Conservation (phyloP, 805 yeast species). For the Metschnikowia aberdeeniae region DNA sequence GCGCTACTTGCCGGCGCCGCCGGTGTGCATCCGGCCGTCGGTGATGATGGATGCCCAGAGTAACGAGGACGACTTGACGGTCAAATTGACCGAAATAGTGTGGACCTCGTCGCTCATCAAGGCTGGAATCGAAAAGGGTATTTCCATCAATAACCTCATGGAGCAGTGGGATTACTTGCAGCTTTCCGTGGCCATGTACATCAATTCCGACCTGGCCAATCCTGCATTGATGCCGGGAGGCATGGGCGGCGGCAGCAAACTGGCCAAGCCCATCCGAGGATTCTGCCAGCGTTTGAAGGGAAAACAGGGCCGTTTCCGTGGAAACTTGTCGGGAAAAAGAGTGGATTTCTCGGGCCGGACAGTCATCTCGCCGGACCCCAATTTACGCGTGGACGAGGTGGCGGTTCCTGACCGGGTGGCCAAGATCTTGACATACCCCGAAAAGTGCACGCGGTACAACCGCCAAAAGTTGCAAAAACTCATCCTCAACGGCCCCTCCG, state of each 20-base stretch:
- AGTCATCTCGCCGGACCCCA: constrained; percentile 98
- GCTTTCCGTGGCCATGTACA: constrained; percentile 93
- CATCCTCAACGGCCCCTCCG: constrained; percentile 77
- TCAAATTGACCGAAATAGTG: constrained; percentile 91
- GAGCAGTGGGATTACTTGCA: constrained; percentile 99
- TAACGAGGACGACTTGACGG: constrained; percentile 96
- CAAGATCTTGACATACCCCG: constrained; percentile 93
- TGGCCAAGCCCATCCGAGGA: constrained; percentile 81
- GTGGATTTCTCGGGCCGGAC: constrained; percentile 98
- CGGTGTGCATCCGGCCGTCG: constrained; percentile 97
- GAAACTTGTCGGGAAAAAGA: constrained; percentile 96
- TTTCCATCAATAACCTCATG: constrained; percentile 88
- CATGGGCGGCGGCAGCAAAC: constrained; percentile 49
- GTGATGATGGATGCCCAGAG: constrained; percentile 89
- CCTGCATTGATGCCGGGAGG: constrained; percentile 73
- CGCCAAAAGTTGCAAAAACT: constrained; percentile 69
- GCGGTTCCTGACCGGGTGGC: constrained; percentile 98
- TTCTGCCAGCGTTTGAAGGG: constrained; percentile 97
- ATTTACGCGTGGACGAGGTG: constrained; percentile 89
- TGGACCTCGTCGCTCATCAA: constrained; percentile 94
- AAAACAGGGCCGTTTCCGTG: constrained; percentile 98
- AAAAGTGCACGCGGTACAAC: constrained; percentile 86
- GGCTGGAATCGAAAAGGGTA: constrained; percentile 94
- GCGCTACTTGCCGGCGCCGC: constrained; percentile 98
- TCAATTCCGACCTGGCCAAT: constrained; percentile 89